Base-by-base conservation (phyloP, 2,329 filamentous ascomycete species). In the Didymella sp. region DNA sequence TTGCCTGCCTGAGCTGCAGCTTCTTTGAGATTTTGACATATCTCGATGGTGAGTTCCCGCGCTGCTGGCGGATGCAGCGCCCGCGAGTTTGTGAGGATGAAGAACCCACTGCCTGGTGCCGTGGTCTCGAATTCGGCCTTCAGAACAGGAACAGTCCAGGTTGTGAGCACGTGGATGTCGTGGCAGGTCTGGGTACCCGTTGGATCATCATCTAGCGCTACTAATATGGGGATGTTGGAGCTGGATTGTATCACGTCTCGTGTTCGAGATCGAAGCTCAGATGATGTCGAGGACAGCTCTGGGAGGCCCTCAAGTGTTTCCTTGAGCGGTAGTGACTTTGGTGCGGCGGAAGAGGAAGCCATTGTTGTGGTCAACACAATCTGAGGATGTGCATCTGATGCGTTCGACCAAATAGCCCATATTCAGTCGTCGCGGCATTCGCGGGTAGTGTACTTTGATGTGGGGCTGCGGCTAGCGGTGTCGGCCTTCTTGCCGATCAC, bases 181-280 rank as follows among this genome's bases (percentile, higher is more conserved):
- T 86, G 82, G 69, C 84, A 85, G n/a, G 84, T 86, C 64, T 86
- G 84, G 0, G 84, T 86, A n/a, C 84, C 83, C 0, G 84, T 86
- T 28, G 84, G 83, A 52, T 86, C 83, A 56, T 86, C 84, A 50
- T 85, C 83, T 6, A 82, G 74, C 1, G 75, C 75, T 4, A 82
- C 73, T 6, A 73, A 57, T 8, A 72, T 61, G 1, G 69, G 70
- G 12, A 67, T 69, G 15, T 60, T 40, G 2, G 67, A 49, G 35
- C 59, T 65, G 9, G 57, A 41, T 47, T 61, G 55, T 17, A 69
- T 65, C 13, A 61, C 59, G 7, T 56, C 28, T 25, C 66, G 66
- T 6, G 63, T 69, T 37, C 61, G 62, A 7, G 61, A 59, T 33
- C 67, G 64, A 22, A 69, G 61, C 15, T 64, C 59, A 15, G 51